These are phyloP conservation scores for Sungouiozyma ichnusensis DNA, from an alignment of 805 yeast genomes.

Conservation along the genomic window DNA sequence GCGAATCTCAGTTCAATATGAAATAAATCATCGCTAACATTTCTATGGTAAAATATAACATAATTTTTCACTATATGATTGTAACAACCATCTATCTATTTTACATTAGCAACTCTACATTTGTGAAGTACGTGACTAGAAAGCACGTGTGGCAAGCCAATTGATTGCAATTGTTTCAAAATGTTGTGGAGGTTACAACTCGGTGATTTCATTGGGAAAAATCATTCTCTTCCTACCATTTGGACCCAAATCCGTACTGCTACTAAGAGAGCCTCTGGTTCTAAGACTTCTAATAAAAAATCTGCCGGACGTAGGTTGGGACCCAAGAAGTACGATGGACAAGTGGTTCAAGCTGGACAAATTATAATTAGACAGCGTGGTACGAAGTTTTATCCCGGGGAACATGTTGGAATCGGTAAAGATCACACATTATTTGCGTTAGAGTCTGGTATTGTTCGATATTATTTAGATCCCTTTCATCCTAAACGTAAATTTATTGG, in stretches of 20 bases:
- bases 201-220: not conserved
- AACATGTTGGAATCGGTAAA: constrained; percentile 77
- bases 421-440: constrained; percentile 87
- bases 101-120: too few relatives aligned
- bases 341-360: constrained; percentile 65
- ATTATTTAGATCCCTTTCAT: constrained; percentile 91
- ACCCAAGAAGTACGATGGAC: constrained; percentile 75
- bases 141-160: too few relatives aligned
- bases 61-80: not conserved
- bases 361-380: constrained; percentile 92
- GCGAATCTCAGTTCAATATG: too few relatives aligned
- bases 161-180: not conserved
- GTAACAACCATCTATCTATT: too few relatives aligned
- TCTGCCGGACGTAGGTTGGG: constrained; percentile 94
- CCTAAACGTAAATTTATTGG: constrained; percentile 88
- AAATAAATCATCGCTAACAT: not conserved
- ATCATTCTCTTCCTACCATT: constrained; percentile 1
- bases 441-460: constrained; percentile 90
- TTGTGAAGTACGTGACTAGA: too few relatives aligned
- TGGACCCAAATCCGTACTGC: constrained; percentile 62
- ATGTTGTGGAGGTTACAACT: not conserved
- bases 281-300: constrained; percentile 87
- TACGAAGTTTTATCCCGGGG: constrained; percentile 89
- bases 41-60: too few relatives aligned
- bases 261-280: constrained; percentile 88